Evolutionary conservation across 2,329 filamentous ascomycete genomes (phyloP).

Genomic region (Claviceps sp.): DNA sequence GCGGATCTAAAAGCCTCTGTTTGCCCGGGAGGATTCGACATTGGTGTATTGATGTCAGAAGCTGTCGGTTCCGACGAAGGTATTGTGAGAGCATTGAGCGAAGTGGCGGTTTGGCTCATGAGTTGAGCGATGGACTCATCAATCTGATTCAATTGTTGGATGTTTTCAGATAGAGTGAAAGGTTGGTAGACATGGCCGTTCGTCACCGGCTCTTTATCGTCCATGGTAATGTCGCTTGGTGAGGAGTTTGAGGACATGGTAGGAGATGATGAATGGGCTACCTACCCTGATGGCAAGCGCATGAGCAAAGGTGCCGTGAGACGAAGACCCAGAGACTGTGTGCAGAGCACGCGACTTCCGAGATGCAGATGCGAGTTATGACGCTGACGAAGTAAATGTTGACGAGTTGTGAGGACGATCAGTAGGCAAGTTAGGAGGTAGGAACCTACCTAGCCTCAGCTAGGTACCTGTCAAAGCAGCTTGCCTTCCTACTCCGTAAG

Average conservation of each 20-base stretch:
- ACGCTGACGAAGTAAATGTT: neutral
- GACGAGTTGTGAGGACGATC: neutral
- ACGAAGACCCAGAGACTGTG: neutral
- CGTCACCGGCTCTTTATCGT: conserved; percentile 7
- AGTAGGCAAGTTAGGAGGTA: too few species aligned
- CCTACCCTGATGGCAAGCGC: neutral
- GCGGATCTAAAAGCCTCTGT: conserved; percentile 44
- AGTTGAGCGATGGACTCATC: conserved; percentile 43
- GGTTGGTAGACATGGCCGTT: conserved; percentile 25
- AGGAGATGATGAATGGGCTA: neutral
- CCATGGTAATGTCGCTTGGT: conserved; percentile 19
- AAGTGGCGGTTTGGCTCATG: conserved; percentile 31
- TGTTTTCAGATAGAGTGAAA: conserved; percentile 66
- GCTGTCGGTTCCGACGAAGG: conserved; percentile 10
- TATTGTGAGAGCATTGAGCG: conserved; percentile 31
- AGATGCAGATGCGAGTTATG: neutral
- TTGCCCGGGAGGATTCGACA: conserved; percentile 33
- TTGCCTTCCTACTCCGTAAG: too few species aligned
- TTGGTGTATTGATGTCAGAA: conserved; percentile 9
- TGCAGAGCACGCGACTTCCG: neutral
- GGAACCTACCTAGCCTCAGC: too few species aligned
- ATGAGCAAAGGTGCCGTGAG: neutral
- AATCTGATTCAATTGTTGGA: conserved; percentile 67
- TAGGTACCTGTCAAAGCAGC: too few species aligned
- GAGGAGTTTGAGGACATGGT: conserved; percentile 15